Evolutionary conservation across 164 flowering plant species (phyloP).

Genomic region (Piper betle): DNA sequence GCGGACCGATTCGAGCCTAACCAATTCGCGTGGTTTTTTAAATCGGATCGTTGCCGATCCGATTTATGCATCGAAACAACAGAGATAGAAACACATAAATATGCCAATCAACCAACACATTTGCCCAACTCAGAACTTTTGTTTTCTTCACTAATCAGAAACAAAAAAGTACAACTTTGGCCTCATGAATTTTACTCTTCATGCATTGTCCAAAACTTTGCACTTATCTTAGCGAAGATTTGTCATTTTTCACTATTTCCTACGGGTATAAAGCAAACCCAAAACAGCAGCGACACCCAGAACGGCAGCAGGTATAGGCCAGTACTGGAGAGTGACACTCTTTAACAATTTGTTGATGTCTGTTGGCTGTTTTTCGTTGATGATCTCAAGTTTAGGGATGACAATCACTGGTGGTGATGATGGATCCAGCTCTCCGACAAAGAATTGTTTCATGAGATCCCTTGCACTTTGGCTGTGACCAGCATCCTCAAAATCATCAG

Average conservation of each 20-base stretch:
- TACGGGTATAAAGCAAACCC: constrained; percentile 43
- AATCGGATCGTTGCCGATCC: too few relatives aligned
- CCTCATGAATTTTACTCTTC: background rate
- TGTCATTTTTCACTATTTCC: constrained; percentile 21
- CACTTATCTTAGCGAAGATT: too few relatives aligned
- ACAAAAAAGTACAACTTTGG: too few relatives aligned
- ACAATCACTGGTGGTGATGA: constrained; percentile 10
- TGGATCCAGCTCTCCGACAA: constrained; percentile 77
- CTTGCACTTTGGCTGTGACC: constrained; percentile 80
- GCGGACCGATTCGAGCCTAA: too few relatives aligned
- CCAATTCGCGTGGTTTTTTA: too few relatives aligned
- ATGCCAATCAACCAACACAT: too few relatives aligned
- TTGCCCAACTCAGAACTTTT: background rate
- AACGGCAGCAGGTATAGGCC: constrained; percentile 52
- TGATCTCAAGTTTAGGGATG: constrained; percentile 37
- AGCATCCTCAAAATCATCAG: constrained; percentile 87
- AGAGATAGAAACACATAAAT: too few relatives aligned
- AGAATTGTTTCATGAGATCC: constrained; percentile 52
- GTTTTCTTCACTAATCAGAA: too few relatives aligned
- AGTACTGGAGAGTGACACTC: constrained; percentile 44
- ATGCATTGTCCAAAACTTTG: background rate
- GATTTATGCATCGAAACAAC: too few relatives aligned
- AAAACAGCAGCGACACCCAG: constrained; percentile 42
- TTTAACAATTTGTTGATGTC: constrained; percentile 17
- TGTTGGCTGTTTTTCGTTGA: constrained; percentile 16